Percentiles rank a stretch among this genome's conserved stretches.
Evolutionary conservation across 1,284 basidiomycete genomes (phyloP).

Genomic region (Marasmius oreades): DNA sequence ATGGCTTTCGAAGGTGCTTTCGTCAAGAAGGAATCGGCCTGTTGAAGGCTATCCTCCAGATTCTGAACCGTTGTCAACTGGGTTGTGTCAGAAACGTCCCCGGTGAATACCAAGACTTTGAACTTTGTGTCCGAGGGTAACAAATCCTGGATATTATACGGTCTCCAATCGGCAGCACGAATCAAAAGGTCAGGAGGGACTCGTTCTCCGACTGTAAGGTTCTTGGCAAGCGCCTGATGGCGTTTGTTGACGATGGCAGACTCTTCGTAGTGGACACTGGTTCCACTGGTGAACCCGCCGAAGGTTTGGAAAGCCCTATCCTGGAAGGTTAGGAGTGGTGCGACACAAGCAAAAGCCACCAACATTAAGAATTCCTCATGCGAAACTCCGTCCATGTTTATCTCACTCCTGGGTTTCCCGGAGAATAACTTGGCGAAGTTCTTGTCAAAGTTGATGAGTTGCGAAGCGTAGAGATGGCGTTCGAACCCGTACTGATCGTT

Average conservation of each 20-base stretch:
- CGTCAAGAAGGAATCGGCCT: conserved; percentile 35
- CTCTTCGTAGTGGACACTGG: conserved; percentile 58
- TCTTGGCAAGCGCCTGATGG: conserved; percentile 42
- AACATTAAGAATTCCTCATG: conserved; percentile 64
- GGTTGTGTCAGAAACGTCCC: conserved; percentile 39
- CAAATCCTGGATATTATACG: conserved; percentile 66
- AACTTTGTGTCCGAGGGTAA: conserved; percentile 69
- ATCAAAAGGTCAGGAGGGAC: conserved; percentile 57
- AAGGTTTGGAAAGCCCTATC: conserved; percentile 55
- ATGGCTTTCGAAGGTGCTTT: conserved; percentile 31
- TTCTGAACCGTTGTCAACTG: conserved; percentile 37
- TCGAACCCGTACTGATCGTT: conserved; percentile 62
- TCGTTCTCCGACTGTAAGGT: conserved; percentile 56
- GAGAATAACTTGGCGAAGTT: conserved; percentile 74
- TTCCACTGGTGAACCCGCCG: conserved; percentile 59
- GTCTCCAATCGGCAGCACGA: conserved; percentile 60
- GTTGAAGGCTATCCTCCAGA: conserved; percentile 42
- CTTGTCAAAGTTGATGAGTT: conserved; percentile 80
- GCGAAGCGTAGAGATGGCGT: conserved; percentile 71
- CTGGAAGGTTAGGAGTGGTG: neutral
- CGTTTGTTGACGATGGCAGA: conserved; percentile 46
- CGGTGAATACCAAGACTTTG: conserved; percentile 69
- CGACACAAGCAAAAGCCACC: conserved; percentile 15
- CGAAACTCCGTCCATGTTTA: conserved; percentile 58
- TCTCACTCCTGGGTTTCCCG: conserved; percentile 61